Percentiles rank a stretch among this genome's conserved stretches.
Evolutionary conservation across 768 basidiomycete genomes (phyloP).

Genomic region (Podaxis sp.): DNA sequence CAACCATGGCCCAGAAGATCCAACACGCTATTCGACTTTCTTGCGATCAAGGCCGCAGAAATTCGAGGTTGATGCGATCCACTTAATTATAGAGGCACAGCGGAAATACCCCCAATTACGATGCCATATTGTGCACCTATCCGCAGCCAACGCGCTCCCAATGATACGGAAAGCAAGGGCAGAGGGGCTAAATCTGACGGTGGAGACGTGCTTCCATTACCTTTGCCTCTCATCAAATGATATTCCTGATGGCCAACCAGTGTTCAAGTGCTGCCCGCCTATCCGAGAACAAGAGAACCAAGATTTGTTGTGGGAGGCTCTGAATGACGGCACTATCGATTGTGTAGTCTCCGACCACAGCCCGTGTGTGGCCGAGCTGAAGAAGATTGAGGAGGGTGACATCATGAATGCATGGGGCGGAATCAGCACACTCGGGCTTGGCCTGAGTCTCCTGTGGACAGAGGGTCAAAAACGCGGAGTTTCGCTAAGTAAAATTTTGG

Average conservation of each 20-base stretch:
- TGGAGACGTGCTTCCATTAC: slow-evolving; percentile 99
- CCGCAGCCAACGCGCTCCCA: slow-evolving; percentile 80
- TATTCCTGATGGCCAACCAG: slow-evolving; percentile 73
- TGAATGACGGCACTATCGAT: slow-evolving; percentile 82
- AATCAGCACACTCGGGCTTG: slow-evolving; percentile 87
- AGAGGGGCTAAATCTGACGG: slow-evolving; percentile 70
- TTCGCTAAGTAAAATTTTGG: slow-evolving; percentile 55
- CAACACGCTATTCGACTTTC: slow-evolving; percentile 74
- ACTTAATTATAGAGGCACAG: slow-evolving; percentile 69
- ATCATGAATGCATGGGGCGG: slow-evolving; percentile 95
- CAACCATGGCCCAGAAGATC: slow-evolving; percentile 26
- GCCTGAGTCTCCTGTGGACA: slow-evolving; percentile 87
- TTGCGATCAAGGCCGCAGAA: slow-evolving; percentile 78
- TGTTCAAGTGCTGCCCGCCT: slow-evolving; percentile 97
- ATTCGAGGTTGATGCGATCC: slow-evolving; percentile 81
- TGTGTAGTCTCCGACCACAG: slow-evolving; percentile 96
- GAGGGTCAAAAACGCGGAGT: slow-evolving; percentile 65
- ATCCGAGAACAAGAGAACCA: slow-evolving; percentile 75
- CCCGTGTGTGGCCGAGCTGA: slow-evolving; percentile 82
- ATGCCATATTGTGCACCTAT: slow-evolving; percentile 95
- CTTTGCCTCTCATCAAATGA: slow-evolving; percentile 71
- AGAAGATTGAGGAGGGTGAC: slow-evolving; percentile 73
- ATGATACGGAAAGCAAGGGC: slow-evolving; percentile 67
- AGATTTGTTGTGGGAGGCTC: slow-evolving; percentile 75
- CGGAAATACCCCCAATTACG: slow-evolving; percentile 61